Evolutionary conservation across 1,284 basidiomycete species (phyloP), one percentile per base, ranked within the genome.

Genomic region (Uromyces viciae-fabae): DNA sequence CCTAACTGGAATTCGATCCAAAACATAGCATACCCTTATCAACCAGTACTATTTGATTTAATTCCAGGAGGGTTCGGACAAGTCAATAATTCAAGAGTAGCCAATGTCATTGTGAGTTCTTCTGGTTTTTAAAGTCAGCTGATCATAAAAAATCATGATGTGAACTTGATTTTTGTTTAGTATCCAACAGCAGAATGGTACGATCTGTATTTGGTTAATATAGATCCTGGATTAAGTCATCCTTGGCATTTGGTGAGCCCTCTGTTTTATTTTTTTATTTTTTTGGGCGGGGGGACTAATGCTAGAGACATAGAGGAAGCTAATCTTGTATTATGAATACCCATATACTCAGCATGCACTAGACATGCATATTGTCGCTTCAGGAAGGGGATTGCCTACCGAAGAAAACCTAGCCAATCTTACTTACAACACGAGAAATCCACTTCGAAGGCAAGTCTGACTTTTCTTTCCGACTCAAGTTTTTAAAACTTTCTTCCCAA

Each of bases 311-410:
- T n/a, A n/a, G n/a, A n/a, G n/a, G n/a, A n/a, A n/a, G n/a, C n/a
- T n/a, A n/a, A n/a, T n/a, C n/a, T n/a, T n/a, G n/a, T n/a, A n/a
- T n/a, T n/a, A n/a, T n/a, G n/a, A n/a, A n/a, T 33, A 4, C 3
- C 17, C 15, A 52, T 8, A 31, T 69, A 49, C 17, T 7, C 42
- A 79, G 77, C 77, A 79, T 40, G 77, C 66, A 15, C 71, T 79
- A 68, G 77, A 79, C 49, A 79, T 79, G 77, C 77, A 79, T 69
- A 40, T 79, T 15, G 77, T 79, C 19, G 77, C 68, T 19, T 43
- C 33, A 3, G 77, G 77, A 38, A 71, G n/a, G 72, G 78, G 78
- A n/a, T 40, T 54, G 3, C 78, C 78, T n/a, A 80, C 69, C 8
- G 40, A 40, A 22, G 56, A 80, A 74, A 74, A 22, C 14, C 58